Evolutionary conservation across 441 rosid genomes (phyloP), one percentile per base, ranked within the genome.

Genomic region (Caryocar brasiliense): DNA sequence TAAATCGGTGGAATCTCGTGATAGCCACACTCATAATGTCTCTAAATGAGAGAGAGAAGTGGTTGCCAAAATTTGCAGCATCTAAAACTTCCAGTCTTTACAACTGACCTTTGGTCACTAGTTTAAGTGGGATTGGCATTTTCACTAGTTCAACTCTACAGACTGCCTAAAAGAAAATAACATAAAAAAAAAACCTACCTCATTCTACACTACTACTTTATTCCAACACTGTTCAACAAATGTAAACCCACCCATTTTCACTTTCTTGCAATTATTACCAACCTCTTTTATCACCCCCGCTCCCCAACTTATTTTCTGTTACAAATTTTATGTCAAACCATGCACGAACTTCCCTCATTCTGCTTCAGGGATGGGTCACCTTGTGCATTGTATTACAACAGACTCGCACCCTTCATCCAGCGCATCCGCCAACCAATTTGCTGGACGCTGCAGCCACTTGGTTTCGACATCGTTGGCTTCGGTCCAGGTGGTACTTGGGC

Each of bases 161-260:
- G 39, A 36, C 36, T 58, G 48, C 33, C 67, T 53, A 35, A 32
- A 28, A 45, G 26, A 50, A 18, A 36, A 13, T 13, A 19, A 3
- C 26, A 57, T 24, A 35, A 19, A 10, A 26, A 50, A 36, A 26
- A 23, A 26, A 4, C 48, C 45, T 39, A 37, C 58, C 54, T 37
- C 57, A 29, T 62, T 42, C 75, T 70, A 62, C 12, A 37, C 43
- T n/a, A 47, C 74, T 42, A 47, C 40, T 50, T 69, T 65, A 68
- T 71, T 71, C 56, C 70, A n/a, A 44, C 69, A 58, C 43, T 40
- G 7, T 40, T 27, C 34, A 71, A 62, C 65, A 44, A 54, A 70
- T 54, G 36, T 47, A 21, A 30, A 35, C 42, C 32, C 33, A 7
- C 59, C 20, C 46, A 29, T 23, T 41, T 34, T 25, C 32, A 47